These are phyloP conservation scores for Gloeophyllum trabeum DNA, from an alignment of 768 basidiomycete genomes.

Conservation along the genomic window DNA sequence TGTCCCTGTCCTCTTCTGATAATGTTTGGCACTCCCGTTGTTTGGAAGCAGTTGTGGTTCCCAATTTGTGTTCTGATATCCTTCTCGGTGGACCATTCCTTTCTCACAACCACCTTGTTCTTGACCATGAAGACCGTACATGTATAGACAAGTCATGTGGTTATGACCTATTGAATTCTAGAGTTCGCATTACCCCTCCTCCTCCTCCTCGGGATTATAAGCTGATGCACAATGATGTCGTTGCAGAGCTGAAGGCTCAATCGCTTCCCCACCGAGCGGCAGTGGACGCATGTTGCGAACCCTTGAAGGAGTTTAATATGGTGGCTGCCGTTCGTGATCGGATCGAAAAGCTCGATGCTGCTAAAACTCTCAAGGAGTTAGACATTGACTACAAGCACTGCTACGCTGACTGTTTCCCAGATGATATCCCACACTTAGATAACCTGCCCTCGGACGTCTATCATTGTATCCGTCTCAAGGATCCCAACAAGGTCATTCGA, in stretches of 20 bases:
- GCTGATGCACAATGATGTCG: not conserved
- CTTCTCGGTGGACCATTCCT: conserved; percentile 4
- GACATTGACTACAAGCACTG: not conserved
- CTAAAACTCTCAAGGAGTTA: conserved; percentile 1
- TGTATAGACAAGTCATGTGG: not conserved
- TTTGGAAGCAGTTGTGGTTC: conserved; percentile 2
- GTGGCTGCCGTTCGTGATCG: not conserved
- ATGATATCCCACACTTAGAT: conserved; percentile 12
- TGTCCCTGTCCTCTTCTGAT: not conserved
- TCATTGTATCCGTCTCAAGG: conserved; percentile 12
- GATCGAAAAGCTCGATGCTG: not conserved
- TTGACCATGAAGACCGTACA: not conserved
- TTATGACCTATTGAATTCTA: no score
- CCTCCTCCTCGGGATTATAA: conserved; percentile 1
- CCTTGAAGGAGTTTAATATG: not conserved
- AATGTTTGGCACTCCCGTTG: not conserved
- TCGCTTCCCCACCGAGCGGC: not conserved
- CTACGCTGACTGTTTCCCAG: conserved; percentile 10
- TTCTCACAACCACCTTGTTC: not conserved
- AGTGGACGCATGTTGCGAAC: not conserved
- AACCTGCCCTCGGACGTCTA: conserved; percentile 8
- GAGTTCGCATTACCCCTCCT: no score
- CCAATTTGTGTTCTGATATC: conserved; percentile 4
- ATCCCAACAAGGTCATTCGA: conserved; percentile 15
- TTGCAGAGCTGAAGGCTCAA: not conserved